A percentile compares a stretch with the other conserved stretches of the same genome.
phyloP scores from a whole-genome alignment of 257 asterid genomes.

The Hygrophila difformis region DNA sequence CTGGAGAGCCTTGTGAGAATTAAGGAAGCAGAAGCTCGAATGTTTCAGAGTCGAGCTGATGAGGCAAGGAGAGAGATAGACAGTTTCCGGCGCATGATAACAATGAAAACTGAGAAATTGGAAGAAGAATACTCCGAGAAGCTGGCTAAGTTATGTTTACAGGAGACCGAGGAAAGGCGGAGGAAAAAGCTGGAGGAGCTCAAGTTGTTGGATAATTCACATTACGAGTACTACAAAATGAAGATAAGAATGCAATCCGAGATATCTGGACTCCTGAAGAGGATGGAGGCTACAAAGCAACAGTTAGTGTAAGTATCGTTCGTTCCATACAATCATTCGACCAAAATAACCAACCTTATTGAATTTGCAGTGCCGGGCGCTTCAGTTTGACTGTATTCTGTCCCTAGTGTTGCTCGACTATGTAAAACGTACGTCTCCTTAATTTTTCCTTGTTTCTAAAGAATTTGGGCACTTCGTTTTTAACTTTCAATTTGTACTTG shows the following conservation, averaged over 20 bases:
- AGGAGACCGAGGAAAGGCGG: constrained; percentile 66
- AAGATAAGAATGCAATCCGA: constrained; percentile 86
- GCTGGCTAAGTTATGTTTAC: constrained; percentile 43
- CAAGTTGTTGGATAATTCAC: constrained; percentile 60
- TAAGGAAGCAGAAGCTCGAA: constrained; percentile 83
- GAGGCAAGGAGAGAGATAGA: constrained; percentile 77
- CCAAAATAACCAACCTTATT: not conserved
- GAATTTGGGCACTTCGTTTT: constrained; percentile 9
- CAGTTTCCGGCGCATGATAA: constrained; percentile 40
- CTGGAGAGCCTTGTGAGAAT: constrained; percentile 63
- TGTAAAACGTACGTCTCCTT: not conserved
- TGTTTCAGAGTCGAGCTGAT: constrained; percentile 75
- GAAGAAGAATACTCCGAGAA: constrained; percentile 60
- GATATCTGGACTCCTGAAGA: constrained; percentile 74
- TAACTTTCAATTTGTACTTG: constrained; percentile 8
- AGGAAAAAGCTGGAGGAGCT: constrained; percentile 68
- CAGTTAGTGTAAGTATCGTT: constrained; percentile 37
- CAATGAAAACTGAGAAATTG: constrained; percentile 46
- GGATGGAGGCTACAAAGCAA: constrained; percentile 87
- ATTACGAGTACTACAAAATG: constrained; percentile 71
- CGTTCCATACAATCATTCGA: not conserved
- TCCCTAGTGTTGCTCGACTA: constrained; percentile 5
- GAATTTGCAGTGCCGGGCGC: not conserved
- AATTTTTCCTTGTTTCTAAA: not conserved
- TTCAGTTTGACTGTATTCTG: constrained; percentile 2